Conservation (phyloP, 1,284 basidiomycete species). For the Ustilago tritici region DNA sequence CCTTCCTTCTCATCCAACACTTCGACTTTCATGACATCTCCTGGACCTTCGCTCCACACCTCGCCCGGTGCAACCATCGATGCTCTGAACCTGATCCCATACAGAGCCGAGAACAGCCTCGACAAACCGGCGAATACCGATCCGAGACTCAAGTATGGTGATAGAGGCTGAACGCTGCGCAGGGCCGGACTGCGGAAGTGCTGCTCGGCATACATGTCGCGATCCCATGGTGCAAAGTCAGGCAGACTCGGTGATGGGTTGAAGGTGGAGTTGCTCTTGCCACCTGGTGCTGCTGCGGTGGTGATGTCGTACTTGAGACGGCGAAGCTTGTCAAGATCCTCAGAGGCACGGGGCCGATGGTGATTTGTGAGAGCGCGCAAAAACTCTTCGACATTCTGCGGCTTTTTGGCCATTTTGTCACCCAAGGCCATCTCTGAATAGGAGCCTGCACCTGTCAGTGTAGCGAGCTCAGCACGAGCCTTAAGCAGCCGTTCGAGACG, state of each 20-base stretch:
- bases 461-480: conserved; percentile 60
- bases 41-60: conserved; percentile 78
- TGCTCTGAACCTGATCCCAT: conserved; percentile 64
- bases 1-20: conserved; percentile 89
- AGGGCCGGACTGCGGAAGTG: conserved; percentile 48
- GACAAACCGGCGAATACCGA: conserved; percentile 66
- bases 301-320: conserved; percentile 39
- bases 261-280: conserved; percentile 12
- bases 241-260: conserved; percentile 23
- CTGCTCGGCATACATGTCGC: conserved; percentile 64
- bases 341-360: conserved; percentile 54
- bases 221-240: conserved; percentile 60
- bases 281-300: not conserved
- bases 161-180: conserved; percentile 54
- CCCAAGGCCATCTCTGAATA: conserved; percentile 66
- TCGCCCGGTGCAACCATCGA: conserved; percentile 75
- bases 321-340: conserved; percentile 54
- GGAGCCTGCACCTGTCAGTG: conserved; percentile 60
- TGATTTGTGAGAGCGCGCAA: conserved; percentile 58
- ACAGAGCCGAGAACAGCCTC: conserved; percentile 61
- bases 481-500: conserved; percentile 62
- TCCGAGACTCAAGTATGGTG: conserved; percentile 65
- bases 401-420: conserved; percentile 67
- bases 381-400: conserved; percentile 61
- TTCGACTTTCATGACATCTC: conserved; percentile 87